Conservation (phyloP, 257 asterid species). For the Leptodermis oblonga region DNA sequence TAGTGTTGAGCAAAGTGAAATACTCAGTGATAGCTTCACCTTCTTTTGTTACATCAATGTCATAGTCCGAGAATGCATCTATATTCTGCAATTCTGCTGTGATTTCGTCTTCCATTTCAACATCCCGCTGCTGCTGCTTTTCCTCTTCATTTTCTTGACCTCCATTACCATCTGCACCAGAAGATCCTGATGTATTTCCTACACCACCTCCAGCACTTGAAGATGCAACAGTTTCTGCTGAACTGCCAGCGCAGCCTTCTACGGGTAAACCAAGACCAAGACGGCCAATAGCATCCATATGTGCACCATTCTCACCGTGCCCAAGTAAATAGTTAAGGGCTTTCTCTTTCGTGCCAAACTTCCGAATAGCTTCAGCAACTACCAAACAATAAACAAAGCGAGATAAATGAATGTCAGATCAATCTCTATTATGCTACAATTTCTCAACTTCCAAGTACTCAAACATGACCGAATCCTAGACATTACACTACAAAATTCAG, state of each 20-base stretch:
- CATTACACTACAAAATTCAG: not conserved
- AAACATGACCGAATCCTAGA: too few species aligned
- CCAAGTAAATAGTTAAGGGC: constrained; percentile 50
- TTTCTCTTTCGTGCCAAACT: constrained; percentile 41
- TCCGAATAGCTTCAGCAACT: constrained; percentile 54
- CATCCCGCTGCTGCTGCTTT: constrained; percentile 39
- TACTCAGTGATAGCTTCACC: constrained; percentile 87
- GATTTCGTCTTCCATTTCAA: constrained; percentile 76
- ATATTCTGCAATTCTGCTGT: constrained; percentile 56
- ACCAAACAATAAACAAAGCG: constrained; percentile 14
- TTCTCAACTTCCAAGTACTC: not conserved
- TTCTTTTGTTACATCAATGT: constrained; percentile 69
- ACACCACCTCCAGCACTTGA: constrained; percentile 7
- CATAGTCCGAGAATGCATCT: constrained; percentile 82
- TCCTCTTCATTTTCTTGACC: constrained; percentile 25
- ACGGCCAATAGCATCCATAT: constrained; percentile 13
- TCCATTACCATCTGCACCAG: constrained; percentile 15
- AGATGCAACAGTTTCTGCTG: constrained; percentile 19
- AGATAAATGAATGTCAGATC: not conserved
- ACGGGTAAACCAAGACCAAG: constrained; percentile 12
- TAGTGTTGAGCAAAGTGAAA: constrained; percentile 48
- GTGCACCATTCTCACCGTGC: constrained; percentile 21
- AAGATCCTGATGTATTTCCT: not conserved
- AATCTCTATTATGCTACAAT: too few species aligned
- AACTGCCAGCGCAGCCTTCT: constrained; percentile 12